Evolutionary conservation across 495 filamentous ascomycete species (phyloP).

Genomic region (Amniculicola lignicola): DNA sequence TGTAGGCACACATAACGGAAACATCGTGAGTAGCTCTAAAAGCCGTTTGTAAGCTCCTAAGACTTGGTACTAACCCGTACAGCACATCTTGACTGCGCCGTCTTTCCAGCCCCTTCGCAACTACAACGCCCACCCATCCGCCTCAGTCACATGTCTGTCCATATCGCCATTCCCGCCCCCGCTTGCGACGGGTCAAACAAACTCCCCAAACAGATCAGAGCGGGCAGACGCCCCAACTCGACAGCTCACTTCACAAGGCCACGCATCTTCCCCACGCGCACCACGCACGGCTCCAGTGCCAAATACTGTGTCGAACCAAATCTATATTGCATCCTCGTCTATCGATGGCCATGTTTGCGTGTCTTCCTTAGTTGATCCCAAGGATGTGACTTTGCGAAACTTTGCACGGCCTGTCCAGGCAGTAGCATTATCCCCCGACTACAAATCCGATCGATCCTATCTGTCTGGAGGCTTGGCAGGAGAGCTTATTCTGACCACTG

Average conservation of each 20-base stretch:
- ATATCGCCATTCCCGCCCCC: constrained; percentile 87
- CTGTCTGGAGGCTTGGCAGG: constrained; percentile 88
- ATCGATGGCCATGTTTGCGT: constrained; percentile 95
- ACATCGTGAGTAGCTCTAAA: constrained; percentile 65
- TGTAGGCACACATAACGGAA: constrained; percentile 93
- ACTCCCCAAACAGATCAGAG: constrained; percentile 50
- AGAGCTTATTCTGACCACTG: constrained; percentile 82
- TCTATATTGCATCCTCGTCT: constrained; percentile 88
- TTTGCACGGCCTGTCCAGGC: constrained; percentile 90
- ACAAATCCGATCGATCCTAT: constrained; percentile 80
- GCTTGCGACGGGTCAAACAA: constrained; percentile 56
- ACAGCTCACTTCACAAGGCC: constrained; percentile 45
- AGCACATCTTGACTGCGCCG: constrained; percentile 86
- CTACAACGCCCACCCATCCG: constrained; percentile 81
- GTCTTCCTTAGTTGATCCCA: constrained; percentile 70
- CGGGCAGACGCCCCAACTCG: constrained; percentile 41
- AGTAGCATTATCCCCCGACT: constrained; percentile 87
- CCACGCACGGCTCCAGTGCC: constrained; percentile 56
- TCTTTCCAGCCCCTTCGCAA: constrained; percentile 72
- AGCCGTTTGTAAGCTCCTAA: background rate
- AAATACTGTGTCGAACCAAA: constrained; percentile 73
- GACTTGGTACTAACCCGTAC: constrained; percentile 26
- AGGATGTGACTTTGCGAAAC: constrained; percentile 84
- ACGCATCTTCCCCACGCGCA: constrained; percentile 48
- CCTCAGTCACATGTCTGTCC: constrained; percentile 83